Base-by-base conservation (phyloP, 305 asterid genomes). In the Salvia sclarea region DNA sequence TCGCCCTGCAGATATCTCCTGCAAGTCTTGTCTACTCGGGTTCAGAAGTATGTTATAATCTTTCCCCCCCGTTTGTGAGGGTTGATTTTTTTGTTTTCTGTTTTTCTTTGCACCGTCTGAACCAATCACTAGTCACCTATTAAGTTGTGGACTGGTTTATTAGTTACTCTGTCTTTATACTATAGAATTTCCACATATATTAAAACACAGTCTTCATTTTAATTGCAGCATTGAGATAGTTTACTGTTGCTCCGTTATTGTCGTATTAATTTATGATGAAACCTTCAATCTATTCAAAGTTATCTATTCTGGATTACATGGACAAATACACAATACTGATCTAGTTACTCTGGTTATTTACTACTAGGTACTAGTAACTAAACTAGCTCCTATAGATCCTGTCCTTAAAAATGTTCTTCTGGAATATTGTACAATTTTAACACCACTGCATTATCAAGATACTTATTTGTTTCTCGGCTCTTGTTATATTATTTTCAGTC, bases 1-100 rank as follows among this genome's bases (percentile, higher is more conserved):
- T 89, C 96, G 6, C 89, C 85, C 60, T 86, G 95, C 79, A 87
- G 86, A 83, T 92, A 86, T 77, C 92, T 92, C 75, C 92, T 89
- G 75, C 95, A 89, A 89, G 89, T 89, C 84, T 85, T 89, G 85
- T 83, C 92, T 49, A 86, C 86, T 71, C 89, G 96, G 70, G 79
- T 84, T 66, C 85, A 81, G 61, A 89, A 82, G 98, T 87, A 89
- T 72, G 80, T 49, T 38, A 31, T 38, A 17, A 59, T 58, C 55
- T 17, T 45, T 61, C 8, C 10, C 18, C 49, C 41, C 24, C 8
- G 59, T 21, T 14, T 0, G 5, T 54, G 24, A 3, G 7, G 30
- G 24, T 24, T 58, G 22, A 63, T 66, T 22, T 44, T 54, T 54
- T 50, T 47, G 3, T 47, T 54, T 64, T 62, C 49, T 38, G n/a